Percentiles rank a stretch among this genome's conserved stretches.
Evolutionary conservation across 306 rosid species (phyloP).

Genomic region (Erythrophleum fordii): DNA sequence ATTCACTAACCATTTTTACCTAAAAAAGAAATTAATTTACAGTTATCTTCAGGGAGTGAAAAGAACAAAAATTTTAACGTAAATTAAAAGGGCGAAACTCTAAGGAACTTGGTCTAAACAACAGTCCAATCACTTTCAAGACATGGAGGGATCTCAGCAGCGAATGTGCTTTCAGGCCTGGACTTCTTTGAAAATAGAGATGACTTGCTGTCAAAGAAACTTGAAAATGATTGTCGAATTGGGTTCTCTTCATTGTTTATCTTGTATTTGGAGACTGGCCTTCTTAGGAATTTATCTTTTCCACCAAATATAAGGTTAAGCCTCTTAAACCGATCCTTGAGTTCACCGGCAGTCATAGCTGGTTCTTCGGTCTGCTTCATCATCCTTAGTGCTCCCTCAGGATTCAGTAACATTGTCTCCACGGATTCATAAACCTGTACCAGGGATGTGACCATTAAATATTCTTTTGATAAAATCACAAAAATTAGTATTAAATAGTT

Average conservation of each 20-base stretch:
- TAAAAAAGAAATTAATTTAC: constrained; percentile 50
- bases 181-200: constrained; percentile 79
- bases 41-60: constrained; percentile 36
- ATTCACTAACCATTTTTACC: constrained; percentile 4
- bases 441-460: constrained; percentile 1
- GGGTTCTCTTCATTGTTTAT: constrained; percentile 51
- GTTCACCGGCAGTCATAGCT: constrained; percentile 43
- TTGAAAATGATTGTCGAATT: constrained; percentile 67
- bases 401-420: constrained; percentile 79
- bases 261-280: constrained; percentile 50
- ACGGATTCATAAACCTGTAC: constrained; percentile 84
- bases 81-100: constrained; percentile 1
- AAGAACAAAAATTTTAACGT: constrained; percentile 19
- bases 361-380: constrained; percentile 66
- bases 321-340: constrained; percentile 67
- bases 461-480: background rate
- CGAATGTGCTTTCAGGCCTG: constrained; percentile 50
- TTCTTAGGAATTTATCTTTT: constrained; percentile 60
- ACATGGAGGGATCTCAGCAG: constrained; percentile 43
- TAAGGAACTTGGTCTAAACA: constrained; percentile 43
- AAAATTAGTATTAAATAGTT: constrained; percentile 1
- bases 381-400: constrained; percentile 69
- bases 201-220: constrained; percentile 86
- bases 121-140: constrained; percentile 67
- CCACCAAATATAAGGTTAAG: constrained; percentile 73